Evolutionary conservation across 2,329 filamentous ascomycete species (phyloP), one percentile per base, ranked within the genome.

Genomic region (Exserohilum turcica): DNA sequence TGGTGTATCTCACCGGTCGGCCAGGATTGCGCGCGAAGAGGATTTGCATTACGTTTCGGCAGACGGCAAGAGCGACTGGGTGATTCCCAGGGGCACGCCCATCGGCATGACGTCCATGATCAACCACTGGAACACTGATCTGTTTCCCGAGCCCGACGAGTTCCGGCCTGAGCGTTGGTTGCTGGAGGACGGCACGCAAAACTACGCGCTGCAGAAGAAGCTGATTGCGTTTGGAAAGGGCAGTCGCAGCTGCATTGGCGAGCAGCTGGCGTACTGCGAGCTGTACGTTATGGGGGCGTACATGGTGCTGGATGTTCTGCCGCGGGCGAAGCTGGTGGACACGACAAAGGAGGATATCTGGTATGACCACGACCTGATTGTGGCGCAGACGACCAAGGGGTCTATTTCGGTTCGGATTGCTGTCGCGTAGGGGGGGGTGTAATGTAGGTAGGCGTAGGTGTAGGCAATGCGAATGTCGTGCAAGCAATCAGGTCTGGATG

Each of bases 81-180:
- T 64, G 0, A 67, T 70, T 33, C 65, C 67, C 0, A 54, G 59
- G 18, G 63, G 65, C 7, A 68, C 65, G 6, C 65, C 66, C 4
- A 66, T 68, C 13, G 62, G 64, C 24, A 68, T 70, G 67, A 68
- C 65, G 3, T 61, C 58, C 8, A 66, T 66, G 57, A 63, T 70
- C 44, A 68, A 64, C 35, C 72, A 74, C 43, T 67, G 66, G 57
- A 68, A 75, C 43, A 61, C 61, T 28, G 53, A 59, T 7, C 66
- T 77, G 15, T 73, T 73, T 24, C 65, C 70, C 1, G 43, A 65
- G 19, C 63, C 71, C 0, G 52, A 64, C 15, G 58, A 63, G 1
- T 74, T 74, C 44, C 37, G 55, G 5, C 71, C 71, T 3, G 67
- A 74, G 47, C 61, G 74, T 9, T 76, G 73, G 74, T 56, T 76